A percentile compares a stretch with the other conserved stretches of the same genome.
Conservation (phyloP, 2,329 filamentous ascomycete genomes). For the Rhinocladiella similis region DNA sequence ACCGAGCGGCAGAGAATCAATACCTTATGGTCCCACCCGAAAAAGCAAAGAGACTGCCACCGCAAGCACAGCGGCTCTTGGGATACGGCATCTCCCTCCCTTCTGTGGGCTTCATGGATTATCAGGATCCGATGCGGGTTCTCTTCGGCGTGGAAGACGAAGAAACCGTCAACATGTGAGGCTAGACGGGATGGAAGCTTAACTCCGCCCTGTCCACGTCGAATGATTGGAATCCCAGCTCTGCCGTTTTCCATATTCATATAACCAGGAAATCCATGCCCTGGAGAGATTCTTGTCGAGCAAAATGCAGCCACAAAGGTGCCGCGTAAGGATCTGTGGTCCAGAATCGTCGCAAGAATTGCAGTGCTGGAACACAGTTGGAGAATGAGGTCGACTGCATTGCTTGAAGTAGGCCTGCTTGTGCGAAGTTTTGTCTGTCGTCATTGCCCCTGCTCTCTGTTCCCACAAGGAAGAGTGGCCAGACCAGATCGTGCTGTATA, state of each 20-base stretch:
- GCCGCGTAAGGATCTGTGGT: constrained; percentile 1
- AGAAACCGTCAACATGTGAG: constrained; percentile 36
- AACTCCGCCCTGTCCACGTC: not conserved
- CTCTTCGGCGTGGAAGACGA: constrained; percentile 33
- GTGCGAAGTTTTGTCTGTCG: constrained; percentile 12
- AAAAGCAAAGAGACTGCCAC: constrained; percentile 24
- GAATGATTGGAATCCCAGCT: not conserved
- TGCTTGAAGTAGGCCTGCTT: constrained; percentile 10
- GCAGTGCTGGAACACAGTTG: constrained; percentile 20
- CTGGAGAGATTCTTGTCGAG: constrained; percentile 10
- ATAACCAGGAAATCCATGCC: constrained; percentile 18
- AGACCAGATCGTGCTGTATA: constrained; percentile 32
- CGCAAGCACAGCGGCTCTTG: constrained; percentile 28
- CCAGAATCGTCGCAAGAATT: constrained; percentile 29
- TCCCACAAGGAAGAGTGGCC: constrained; percentile 33
- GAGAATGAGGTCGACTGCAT: constrained; percentile 19
- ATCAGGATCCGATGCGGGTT: constrained; percentile 29
- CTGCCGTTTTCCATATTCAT: constrained; percentile 7
- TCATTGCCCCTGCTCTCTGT: constrained; percentile 25
- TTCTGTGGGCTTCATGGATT: constrained; percentile 27
- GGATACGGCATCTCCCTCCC: constrained; percentile 31
- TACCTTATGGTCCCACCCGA: constrained; percentile 30
- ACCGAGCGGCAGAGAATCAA: constrained; percentile 32
- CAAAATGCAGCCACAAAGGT: constrained; percentile 18
- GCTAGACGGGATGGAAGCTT: not conserved